Conservation (phyloP, 2,329 filamentous ascomycete species). For the Verruconis gallopava region DNA sequence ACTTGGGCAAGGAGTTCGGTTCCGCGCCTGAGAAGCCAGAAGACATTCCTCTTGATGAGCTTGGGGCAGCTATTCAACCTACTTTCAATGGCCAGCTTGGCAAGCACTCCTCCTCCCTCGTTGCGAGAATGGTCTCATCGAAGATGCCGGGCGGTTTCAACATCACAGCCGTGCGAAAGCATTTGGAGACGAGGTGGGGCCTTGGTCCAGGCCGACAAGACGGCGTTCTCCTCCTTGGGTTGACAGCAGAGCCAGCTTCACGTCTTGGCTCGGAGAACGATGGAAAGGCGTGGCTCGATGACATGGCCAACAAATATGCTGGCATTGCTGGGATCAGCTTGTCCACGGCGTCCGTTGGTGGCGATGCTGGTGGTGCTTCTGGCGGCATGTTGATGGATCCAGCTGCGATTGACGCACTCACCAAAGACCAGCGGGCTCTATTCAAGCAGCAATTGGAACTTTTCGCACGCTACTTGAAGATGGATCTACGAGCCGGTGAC, state of each 20-base stretch:
- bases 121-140: constrained; percentile 89
- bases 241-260: constrained; percentile 84
- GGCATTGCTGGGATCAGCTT: constrained; percentile 70
- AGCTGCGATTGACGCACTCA: constrained; percentile 88
- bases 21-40: constrained; percentile 97
- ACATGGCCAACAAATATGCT: constrained; percentile 81
- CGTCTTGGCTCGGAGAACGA: constrained; percentile 83
- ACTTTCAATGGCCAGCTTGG: constrained; percentile 98
- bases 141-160: constrained; percentile 99
- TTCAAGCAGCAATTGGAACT: constrained; percentile 98
- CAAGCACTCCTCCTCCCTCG: constrained; percentile 86
- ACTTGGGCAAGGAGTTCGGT: constrained; percentile 95
- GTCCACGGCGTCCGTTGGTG: constrained; percentile 56
- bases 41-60: constrained; percentile 90
- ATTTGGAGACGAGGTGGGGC: constrained; percentile 89
- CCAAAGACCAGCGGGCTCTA: constrained; percentile 86
- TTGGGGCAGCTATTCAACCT: constrained; percentile 88
- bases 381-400: constrained; percentile 99
- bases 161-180: constrained; percentile 89
- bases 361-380: constrained; percentile 56
- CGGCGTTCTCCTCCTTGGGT: constrained; percentile 70
- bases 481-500: constrained; percentile 92
- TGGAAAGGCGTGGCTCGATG: constrained; percentile 84
- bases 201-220: constrained; percentile 79
- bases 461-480: constrained; percentile 88